Evolutionary conservation across 495 filamentous ascomycete species (phyloP).

Genomic region (Staphylotrichum tortipilum): DNA sequence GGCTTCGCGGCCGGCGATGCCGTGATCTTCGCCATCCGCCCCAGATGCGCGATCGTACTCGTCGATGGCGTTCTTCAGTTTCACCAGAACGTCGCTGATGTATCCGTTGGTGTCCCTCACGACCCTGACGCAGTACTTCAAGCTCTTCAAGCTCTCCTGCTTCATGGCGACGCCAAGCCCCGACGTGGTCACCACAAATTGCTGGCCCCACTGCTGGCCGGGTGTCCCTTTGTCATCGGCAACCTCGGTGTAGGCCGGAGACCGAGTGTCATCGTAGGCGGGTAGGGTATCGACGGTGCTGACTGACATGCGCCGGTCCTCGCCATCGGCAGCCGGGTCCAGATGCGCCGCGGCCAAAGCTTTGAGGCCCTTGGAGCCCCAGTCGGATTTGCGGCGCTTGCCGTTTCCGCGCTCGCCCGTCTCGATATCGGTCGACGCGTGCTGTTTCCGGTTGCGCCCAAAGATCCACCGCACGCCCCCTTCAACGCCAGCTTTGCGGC

Average conservation of each 20-base stretch:
- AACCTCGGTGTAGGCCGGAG: constrained; percentile 60
- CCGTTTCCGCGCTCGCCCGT: constrained; percentile 38
- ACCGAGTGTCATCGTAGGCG: constrained; percentile 67
- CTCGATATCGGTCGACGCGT: constrained; percentile 33
- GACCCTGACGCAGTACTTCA: constrained; percentile 70
- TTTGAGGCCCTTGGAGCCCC: constrained; percentile 5
- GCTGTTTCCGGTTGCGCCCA: constrained; percentile 37
- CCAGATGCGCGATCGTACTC: constrained; percentile 55
- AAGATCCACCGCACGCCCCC: constrained; percentile 72
- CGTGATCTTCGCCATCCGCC: constrained; percentile 12
- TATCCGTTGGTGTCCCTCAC: constrained; percentile 70
- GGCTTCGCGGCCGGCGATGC: constrained; percentile 15
- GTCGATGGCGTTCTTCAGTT: constrained; percentile 61
- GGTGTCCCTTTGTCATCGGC: constrained; percentile 13
- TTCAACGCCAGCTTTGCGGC: constrained; percentile 75
- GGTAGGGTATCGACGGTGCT: constrained; percentile 61
- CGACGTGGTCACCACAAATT: constrained; percentile 73
- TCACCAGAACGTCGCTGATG: constrained; percentile 57
- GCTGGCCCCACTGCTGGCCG: constrained; percentile 58
- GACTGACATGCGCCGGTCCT: constrained; percentile 37
- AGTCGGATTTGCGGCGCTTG: constrained; percentile 52
- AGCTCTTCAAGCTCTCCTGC: constrained; percentile 65
- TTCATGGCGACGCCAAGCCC: constrained; percentile 81
- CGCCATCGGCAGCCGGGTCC: constrained; percentile 2
- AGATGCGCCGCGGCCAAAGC: not conserved